Evolutionary conservation across 495 filamentous ascomycete species (phyloP).

Genomic region (Penicillium longicatenatum): DNA sequence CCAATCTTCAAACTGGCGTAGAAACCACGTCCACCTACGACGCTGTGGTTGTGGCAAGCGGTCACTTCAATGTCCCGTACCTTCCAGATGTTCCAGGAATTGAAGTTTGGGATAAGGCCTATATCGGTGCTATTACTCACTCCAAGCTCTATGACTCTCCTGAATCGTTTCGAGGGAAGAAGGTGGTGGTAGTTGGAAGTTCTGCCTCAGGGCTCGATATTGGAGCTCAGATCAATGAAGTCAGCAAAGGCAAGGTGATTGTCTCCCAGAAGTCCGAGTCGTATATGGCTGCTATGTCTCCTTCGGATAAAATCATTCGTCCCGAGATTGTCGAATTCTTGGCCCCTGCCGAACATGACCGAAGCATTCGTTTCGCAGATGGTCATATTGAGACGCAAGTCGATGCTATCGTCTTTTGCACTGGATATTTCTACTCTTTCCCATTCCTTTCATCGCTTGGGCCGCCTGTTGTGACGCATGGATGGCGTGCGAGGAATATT

Average conservation of each 20-base stretch:
- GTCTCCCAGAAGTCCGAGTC: slow-evolving; percentile 53
- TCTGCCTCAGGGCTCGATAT: slow-evolving; percentile 82
- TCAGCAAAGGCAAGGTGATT: slow-evolving; percentile 53
- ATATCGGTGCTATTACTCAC: slow-evolving; percentile 71
- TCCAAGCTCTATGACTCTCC: slow-evolving; percentile 77
- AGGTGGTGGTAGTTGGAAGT: slow-evolving; percentile 76
- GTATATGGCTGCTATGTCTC: slow-evolving; percentile 27
- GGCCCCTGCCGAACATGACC: slow-evolving; percentile 32
- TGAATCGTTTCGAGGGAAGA: slow-evolving; percentile 59
- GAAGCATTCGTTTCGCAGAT: slow-evolving; percentile 56
- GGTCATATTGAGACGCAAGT: slow-evolving; percentile 50
- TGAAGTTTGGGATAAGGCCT: slow-evolving; percentile 53
- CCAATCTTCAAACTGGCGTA: slow-evolving; percentile 45
- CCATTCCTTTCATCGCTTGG: slow-evolving; percentile 58
- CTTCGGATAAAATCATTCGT: slow-evolving; percentile 51
- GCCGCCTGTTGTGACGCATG: slow-evolving; percentile 64
- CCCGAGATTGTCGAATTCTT: slow-evolving; percentile 62
- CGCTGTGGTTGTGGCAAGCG: slow-evolving; percentile 81
- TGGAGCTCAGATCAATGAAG: slow-evolving; percentile 65
- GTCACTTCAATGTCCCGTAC: slow-evolving; percentile 74
- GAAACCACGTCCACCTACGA: slow-evolving; percentile 53
- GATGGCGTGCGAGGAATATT: slow-evolving; percentile 64
- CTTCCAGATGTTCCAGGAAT: slow-evolving; percentile 68
- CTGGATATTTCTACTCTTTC: slow-evolving; percentile 60
- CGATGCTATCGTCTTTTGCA: slow-evolving; percentile 61